Base-by-base conservation (phyloP, 257 asterid species). In the Thymus quinquecostatus region DNA sequence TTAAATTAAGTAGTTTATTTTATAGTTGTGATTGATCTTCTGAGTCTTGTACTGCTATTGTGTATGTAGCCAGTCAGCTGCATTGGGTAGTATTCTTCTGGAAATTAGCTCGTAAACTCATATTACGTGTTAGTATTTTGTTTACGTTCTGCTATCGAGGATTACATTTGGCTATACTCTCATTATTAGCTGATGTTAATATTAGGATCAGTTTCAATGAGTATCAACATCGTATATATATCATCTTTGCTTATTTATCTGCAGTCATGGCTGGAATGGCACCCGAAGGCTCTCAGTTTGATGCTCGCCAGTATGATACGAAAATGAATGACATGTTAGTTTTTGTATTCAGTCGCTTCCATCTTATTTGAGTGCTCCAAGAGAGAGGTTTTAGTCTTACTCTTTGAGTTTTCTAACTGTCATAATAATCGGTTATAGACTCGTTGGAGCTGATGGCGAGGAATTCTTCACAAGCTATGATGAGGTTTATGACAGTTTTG, bases 261-360 rank as follows among this genome's bases (percentile, higher is more conserved):
- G 71, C 83, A 86, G 83, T 82, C 80, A 86, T 86, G 86, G 84
- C 91, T 59, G 91, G 87, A 74, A 12, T 62, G 45, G 76, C 85
- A 73, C 75, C 91, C 50, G 88, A 86, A 70, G 92, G 87, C 55
- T 86, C 92, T 79, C 89, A 84, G 51, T 86, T 82, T 69, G 86
- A 84, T 74, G 77, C 82, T 65, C 80, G 81, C 64, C 86, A 84
- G 1, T 86, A 68, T 55, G 92, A 86, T 77, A 55, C 83, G 1
- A 86, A 84, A 77, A 86, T 86, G 89, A 78, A 54, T 53, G 92
- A 86, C 75, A 48, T 84, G 89, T 86, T 36, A 76, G 83, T 78
- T 68, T 36, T 64, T 28, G 9, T 6, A 27, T 44, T 28, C 27
- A 44, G 58, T 6, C 66, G 60, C 56, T 28, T 29, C 28, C 43